Evolutionary conservation across 129 eudicot species (phyloP).

Genomic region (Flaveria brownii): DNA sequence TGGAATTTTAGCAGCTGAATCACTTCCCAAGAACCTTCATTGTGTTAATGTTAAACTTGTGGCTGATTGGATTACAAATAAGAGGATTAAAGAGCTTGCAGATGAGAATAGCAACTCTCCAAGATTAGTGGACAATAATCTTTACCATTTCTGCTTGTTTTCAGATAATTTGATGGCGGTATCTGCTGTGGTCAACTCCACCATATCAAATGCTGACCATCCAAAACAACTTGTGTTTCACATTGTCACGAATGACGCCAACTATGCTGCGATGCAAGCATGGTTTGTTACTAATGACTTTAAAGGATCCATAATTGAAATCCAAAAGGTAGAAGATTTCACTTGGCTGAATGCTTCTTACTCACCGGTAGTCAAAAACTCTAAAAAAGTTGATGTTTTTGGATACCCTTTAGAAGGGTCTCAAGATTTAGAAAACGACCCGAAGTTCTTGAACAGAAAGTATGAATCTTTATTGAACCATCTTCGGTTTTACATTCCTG

Average conservation of each 20-base stretch:
- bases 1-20: slow-evolving; percentile 79
- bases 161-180: slow-evolving; percentile 76
- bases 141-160: slow-evolving; percentile 82
- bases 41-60: slow-evolving; percentile 64
- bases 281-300: slow-evolving; percentile 79
- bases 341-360: slow-evolving; percentile 80
- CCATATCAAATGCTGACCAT: slow-evolving; percentile 77
- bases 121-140: slow-evolving; percentile 75
- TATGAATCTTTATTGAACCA: slow-evolving; percentile 59
- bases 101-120: slow-evolving; percentile 69
- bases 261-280: slow-evolving; percentile 76
- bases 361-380: slow-evolving; percentile 55
- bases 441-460: slow-evolving; percentile 55
- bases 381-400: slow-evolving; percentile 34
- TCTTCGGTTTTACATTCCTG: slow-evolving; percentile 82
- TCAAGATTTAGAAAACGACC: slow-evolving; percentile 37
- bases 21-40: slow-evolving; percentile 72
- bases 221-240: slow-evolving; percentile 93
- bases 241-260: slow-evolving; percentile 67
- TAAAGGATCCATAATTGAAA: slow-evolving; percentile 68
- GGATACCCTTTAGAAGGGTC: slow-evolving; percentile 57
- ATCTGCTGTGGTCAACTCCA: slow-evolving; percentile 81
- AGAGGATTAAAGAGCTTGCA: slow-evolving; percentile 40
- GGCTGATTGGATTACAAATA: slow-evolving; percentile 62
- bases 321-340: slow-evolving; percentile 67